Conservation (phyloP, 2,329 filamentous ascomycete species). For the Tolypocladium nubicola region DNA sequence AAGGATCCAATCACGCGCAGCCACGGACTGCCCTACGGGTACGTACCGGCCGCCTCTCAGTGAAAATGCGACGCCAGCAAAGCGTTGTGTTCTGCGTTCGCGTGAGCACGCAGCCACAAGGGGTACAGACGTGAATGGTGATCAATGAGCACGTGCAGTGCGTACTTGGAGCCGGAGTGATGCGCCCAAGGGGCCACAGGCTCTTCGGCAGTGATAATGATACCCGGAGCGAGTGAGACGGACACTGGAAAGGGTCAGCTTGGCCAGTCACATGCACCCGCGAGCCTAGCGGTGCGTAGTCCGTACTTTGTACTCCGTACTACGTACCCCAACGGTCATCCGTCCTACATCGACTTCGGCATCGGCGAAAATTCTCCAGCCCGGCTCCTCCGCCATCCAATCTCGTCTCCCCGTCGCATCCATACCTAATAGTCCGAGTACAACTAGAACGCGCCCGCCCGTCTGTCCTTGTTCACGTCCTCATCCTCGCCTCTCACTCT, state of each 20-base stretch:
- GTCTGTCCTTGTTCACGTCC: constrained; percentile 3
- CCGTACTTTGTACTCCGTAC: neutral
- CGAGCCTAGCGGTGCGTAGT: neutral
- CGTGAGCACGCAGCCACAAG: neutral
- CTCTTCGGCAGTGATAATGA: neutral
- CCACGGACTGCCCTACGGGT: neutral
- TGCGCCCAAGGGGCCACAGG: neutral
- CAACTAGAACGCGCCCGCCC: constrained; percentile 1
- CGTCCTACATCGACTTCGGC: neutral
- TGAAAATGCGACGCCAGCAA: neutral
- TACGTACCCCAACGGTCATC: neutral
- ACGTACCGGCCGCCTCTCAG: neutral
- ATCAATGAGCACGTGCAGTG: neutral
- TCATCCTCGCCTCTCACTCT: constrained; percentile 4
- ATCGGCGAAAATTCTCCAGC: constrained; percentile 4
- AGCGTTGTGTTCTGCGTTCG: neutral
- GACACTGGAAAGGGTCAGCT: constrained; percentile 1
- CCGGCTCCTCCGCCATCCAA: neutral
- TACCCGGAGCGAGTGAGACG: neutral
- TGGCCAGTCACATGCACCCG: constrained; percentile 5
- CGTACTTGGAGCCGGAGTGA: neutral
- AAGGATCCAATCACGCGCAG: neutral
- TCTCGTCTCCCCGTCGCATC: neutral
- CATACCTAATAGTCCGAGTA: neutral
- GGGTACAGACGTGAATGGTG: neutral